A percentile compares a stretch with the other conserved stretches of the same genome.
Evolutionary conservation across 306 rosid species (phyloP).

Genomic region (Prunus kanzakura): DNA sequence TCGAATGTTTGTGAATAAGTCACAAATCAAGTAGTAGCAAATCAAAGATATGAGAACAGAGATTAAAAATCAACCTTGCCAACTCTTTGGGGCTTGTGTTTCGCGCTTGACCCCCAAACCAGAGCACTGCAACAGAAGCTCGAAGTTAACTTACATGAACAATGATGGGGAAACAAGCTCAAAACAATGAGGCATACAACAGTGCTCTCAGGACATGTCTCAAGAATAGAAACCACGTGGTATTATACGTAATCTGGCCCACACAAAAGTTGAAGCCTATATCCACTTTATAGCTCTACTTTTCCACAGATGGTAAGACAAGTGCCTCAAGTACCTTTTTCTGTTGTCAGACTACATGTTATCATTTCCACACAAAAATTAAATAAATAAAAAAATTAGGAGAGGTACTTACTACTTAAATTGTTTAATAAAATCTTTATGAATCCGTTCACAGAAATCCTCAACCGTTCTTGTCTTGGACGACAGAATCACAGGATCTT

Average conservation of each 20-base stretch:
- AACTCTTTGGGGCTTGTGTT: conserved; percentile 97
- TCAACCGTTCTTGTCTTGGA: conserved; percentile 85
- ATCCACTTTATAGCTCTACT: not conserved
- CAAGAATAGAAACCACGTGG: not conserved
- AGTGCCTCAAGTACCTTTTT: not conserved
- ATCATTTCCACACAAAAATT: not conserved
- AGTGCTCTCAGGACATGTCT: not conserved
- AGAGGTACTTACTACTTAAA: conserved; percentile 74
- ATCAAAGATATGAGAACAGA: not conserved
- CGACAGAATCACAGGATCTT: conserved; percentile 95
- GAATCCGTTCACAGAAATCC: conserved; percentile 88
- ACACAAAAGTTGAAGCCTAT: not conserved
- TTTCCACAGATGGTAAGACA: not conserved
- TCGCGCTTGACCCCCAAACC: conserved; percentile 96
- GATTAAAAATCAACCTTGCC: conserved; percentile 57
- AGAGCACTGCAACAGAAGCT: conserved; percentile 59
- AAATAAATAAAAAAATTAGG: conserved; percentile 4
- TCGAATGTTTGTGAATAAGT: not conserved
- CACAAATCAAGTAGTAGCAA: not conserved
- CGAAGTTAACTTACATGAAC: conserved; percentile 19
- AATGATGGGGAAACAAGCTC: not conserved
- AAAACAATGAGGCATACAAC: not conserved
- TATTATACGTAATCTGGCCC: not conserved
- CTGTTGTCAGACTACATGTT: not conserved
- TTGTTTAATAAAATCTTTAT: conserved; percentile 92